phyloP scores from a whole-genome alignment of 2,329 filamentous ascomycete species.

The Pestalotiopsis sp. region DNA sequence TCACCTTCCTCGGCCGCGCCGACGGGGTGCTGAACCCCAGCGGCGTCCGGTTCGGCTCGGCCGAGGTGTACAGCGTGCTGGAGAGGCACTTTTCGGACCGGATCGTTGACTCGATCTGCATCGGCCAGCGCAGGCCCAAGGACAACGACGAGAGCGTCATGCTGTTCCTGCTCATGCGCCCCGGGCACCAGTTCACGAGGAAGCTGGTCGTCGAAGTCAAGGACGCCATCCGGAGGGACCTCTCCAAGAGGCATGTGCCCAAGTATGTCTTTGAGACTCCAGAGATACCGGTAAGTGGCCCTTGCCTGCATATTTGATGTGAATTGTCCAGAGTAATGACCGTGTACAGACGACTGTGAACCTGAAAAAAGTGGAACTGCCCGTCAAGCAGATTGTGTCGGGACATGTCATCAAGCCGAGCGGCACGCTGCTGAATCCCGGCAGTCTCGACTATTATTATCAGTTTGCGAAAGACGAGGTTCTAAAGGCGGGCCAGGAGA shows the following conservation, averaged over 20 bases:
- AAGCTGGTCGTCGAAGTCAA: slow-evolving; percentile 62
- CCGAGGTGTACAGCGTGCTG: slow-evolving; percentile 78
- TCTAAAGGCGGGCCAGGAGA: slow-evolving; percentile 48
- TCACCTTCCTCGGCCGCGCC: slow-evolving; percentile 70
- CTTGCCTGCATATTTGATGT: background rate
- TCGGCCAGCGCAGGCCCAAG: slow-evolving; percentile 70
- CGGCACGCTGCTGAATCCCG: slow-evolving; percentile 76
- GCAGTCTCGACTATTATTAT: slow-evolving; percentile 78
- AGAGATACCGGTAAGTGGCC: slow-evolving; percentile 71
- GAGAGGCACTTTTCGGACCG: slow-evolving; percentile 65
- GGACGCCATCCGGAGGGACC: slow-evolving; percentile 64
- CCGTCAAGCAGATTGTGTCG: slow-evolving; percentile 82
- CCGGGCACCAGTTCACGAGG: slow-evolving; percentile 57
- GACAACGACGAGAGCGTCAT: slow-evolving; percentile 58
- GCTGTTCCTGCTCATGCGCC: slow-evolving; percentile 58
- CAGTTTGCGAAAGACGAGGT: slow-evolving; percentile 75
- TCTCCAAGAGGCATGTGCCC: slow-evolving; percentile 76
- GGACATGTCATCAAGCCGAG: slow-evolving; percentile 75
- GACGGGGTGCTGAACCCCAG: slow-evolving; percentile 82
- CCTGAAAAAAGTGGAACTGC: slow-evolving; percentile 82
- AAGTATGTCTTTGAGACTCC: slow-evolving; percentile 78
- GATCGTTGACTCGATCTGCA: slow-evolving; percentile 75
- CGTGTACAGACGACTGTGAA: slow-evolving; percentile 73
- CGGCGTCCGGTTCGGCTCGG: slow-evolving; percentile 77
- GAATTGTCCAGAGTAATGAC: background rate